phyloP scores from a whole-genome alignment of 805 yeast species.

The Limtongia smithiae region DNA sequence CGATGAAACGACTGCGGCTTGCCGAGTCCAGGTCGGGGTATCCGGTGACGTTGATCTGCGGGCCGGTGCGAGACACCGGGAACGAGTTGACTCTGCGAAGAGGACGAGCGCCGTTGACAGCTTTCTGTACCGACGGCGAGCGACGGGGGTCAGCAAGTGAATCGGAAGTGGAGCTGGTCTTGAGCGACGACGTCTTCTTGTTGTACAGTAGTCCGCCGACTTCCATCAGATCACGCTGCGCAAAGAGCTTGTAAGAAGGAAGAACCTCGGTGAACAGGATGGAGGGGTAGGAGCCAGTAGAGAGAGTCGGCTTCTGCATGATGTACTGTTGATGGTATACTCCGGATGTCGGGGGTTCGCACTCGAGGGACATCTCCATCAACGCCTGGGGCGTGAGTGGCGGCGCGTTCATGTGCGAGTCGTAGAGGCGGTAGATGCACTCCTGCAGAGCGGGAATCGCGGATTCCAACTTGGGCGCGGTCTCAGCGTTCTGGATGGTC shows the following conservation, averaged over 20 bases:
- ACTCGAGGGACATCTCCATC: slow-evolving; percentile 59
- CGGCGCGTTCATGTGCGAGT: slow-evolving; percentile 30
- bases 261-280: slow-evolving; percentile 57
- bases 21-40: slow-evolving; percentile 45
- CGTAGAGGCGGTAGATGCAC: slow-evolving; percentile 44
- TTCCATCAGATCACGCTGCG: slow-evolving; percentile 31
- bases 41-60: slow-evolving; percentile 44
- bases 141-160: not conserved
- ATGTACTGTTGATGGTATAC: slow-evolving; percentile 43
- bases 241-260: slow-evolving; percentile 56
- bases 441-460: slow-evolving; percentile 39
- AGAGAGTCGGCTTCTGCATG: slow-evolving; percentile 52
- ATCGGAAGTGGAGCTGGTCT: slow-evolving; percentile 20
- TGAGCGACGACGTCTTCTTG: slow-evolving; percentile 48
- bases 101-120: not conserved
- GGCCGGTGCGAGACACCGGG: slow-evolving; percentile 34
- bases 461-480: slow-evolving; percentile 20
- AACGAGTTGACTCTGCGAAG: slow-evolving; percentile 38
- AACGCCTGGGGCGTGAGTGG: slow-evolving; percentile 50
- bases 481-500: slow-evolving; percentile 3
- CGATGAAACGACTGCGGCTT: slow-evolving; percentile 37
- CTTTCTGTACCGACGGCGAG: too few relatives aligned
- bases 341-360: slow-evolving; percentile 61
- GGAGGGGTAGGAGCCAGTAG: slow-evolving; percentile 62
- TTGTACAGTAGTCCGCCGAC: slow-evolving; percentile 20